Percentiles rank a stretch among this genome's conserved stretches.
phyloP scores from a whole-genome alignment of 495 filamentous ascomycete genomes.

The Lophiotrema nucula region DNA sequence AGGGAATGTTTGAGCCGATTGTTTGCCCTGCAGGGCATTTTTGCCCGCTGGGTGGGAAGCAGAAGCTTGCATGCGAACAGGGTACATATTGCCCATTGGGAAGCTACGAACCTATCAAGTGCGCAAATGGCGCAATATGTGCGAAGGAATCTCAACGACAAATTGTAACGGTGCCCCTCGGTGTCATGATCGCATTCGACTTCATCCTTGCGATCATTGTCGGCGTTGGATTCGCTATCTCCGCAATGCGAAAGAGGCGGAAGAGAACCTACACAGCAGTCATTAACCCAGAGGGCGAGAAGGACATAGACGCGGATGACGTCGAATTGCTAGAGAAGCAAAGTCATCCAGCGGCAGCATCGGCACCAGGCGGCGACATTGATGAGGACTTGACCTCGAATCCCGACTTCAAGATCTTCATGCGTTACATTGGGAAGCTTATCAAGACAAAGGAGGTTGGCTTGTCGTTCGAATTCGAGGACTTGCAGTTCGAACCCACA shows the following conservation, averaged over 20 bases:
- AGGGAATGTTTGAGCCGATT: neutral
- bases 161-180: slow-evolving; percentile 41
- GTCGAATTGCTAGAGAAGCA: neutral
- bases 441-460: slow-evolving; percentile 52
- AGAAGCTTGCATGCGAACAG: neutral
- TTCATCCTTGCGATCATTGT: slow-evolving; percentile 37
- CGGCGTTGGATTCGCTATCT: slow-evolving; percentile 25
- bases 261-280: slow-evolving; percentile 36
- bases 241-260: slow-evolving; percentile 25
- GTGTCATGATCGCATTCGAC: slow-evolving; percentile 46
- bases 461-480: slow-evolving; percentile 45
- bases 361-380: neutral
- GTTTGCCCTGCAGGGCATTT: neutral
- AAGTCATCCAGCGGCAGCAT: neutral
- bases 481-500: slow-evolving; percentile 63
- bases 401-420: slow-evolving; percentile 44
- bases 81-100: slow-evolving; percentile 29
- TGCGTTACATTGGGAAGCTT: slow-evolving; percentile 51
- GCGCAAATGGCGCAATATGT: slow-evolving; percentile 23
- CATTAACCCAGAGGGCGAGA: slow-evolving; percentile 14
- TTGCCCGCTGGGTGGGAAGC: neutral
- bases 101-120: slow-evolving; percentile 15
- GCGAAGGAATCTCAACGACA: slow-evolving; percentile 12
- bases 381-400: neutral
- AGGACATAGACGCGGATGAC: slow-evolving; percentile 15